Base-by-base conservation (phyloP, 2,329 filamentous ascomycete genomes). In the Allantophomopsis cytisporea region DNA sequence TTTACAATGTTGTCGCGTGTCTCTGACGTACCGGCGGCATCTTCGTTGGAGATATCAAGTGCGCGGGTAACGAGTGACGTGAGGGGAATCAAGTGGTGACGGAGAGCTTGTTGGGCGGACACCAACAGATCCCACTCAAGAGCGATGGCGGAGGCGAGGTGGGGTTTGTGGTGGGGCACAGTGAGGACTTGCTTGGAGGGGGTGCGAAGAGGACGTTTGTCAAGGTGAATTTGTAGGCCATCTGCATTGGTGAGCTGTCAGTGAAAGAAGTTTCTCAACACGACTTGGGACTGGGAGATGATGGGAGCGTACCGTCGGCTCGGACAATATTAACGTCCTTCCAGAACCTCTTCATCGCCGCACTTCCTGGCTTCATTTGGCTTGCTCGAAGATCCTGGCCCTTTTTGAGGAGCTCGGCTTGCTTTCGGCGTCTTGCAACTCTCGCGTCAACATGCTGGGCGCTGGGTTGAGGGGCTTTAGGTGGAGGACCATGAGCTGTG, bases 121-220 rank as follows among this genome's bases (percentile, higher is more conserved):
- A 79, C 71, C 44, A 98, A 71, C 37, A 81, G 68, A 57, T 95
- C 88, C 91, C 91, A 98, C 65, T 98, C 91, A 35, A 93, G 64
- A 3, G 89, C 91, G 45, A 98, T 78, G 41, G 85, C 84, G 35
- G 79, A 71, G 17, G 89, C 89, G 31, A 96, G 80, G 52, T 86
- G 73, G 23, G 77, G 78, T 63, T 95, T 96, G 41, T 70, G 72
- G 2, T 64, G 52, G 0, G 91, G 88, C 20, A 96, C 53, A 2
- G 70, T 73, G 50, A 98, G 66, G 46, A 85, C 66, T 32, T 72
- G 56, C 55, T 88, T 86, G 39, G 78, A 78, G 1, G 80, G 83
- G 38, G 83, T 86, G 45, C 88, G 79, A 44, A 98, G 74, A 4
- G 87, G 78, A 18, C 87, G 73, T 17, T 66, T 60, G 62, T 96